These are phyloP conservation scores for Blastobotrys muscicola DNA, from an alignment of 805 yeast species.

Conservation along the genomic window DNA sequence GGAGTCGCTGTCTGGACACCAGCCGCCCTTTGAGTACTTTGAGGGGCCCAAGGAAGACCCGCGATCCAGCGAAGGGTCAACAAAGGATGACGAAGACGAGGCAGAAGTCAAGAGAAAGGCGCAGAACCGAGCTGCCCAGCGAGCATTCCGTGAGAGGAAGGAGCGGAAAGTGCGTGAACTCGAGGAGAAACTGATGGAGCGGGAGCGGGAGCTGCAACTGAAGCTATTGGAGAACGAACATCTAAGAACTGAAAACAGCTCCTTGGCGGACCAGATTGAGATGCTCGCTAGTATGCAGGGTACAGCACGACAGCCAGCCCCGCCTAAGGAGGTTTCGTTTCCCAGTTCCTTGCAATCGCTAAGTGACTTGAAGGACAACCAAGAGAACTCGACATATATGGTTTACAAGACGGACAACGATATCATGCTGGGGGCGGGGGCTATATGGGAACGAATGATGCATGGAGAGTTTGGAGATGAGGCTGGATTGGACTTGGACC, in stretches of 20 bases:
- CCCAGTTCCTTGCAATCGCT: no score
- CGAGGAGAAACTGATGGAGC: conserved; percentile 45
- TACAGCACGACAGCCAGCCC: background rate
- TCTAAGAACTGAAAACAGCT: conserved; percentile 44
- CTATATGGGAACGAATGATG: conserved; percentile 73
- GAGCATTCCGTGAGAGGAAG: conserved; percentile 77
- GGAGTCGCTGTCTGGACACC: no score
- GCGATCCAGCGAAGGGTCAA: no score
- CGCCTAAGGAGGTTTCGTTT: no score
- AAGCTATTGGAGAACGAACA: conserved; percentile 37
- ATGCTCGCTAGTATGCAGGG: conserved; percentile 27
- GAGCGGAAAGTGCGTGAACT: conserved; percentile 63
- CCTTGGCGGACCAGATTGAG: conserved; percentile 55
- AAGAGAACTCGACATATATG: conserved; percentile 6
- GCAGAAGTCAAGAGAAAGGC: conserved; percentile 54
- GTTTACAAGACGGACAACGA: conserved; percentile 27
- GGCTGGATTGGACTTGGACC: conserved; percentile 35
- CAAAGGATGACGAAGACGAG: conserved; percentile 24
- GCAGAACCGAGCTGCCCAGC: conserved; percentile 79
- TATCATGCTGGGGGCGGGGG: conserved; percentile 58
- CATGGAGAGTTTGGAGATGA: conserved; percentile 26
- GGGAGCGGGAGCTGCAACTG: conserved; percentile 33
- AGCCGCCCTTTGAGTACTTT: no score
- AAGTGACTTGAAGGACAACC: conserved; percentile 2
- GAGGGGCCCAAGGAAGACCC: no score